Evolutionary conservation across 768 basidiomycete species (phyloP).

Genomic region (Leccinum variicolor): DNA sequence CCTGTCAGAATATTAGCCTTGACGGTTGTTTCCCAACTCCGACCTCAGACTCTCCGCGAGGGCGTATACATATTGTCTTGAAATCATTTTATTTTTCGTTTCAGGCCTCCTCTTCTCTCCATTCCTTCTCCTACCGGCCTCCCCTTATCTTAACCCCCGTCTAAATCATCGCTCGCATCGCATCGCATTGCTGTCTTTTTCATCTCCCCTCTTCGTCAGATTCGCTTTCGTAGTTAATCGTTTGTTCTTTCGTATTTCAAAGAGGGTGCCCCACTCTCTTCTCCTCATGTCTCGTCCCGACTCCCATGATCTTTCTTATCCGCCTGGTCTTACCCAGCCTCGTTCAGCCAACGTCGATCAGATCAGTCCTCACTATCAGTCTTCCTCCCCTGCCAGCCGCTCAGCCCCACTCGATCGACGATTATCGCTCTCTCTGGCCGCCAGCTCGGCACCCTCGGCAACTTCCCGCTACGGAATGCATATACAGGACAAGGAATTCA

Average conservation of each 20-base stretch:
- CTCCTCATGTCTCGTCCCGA: conserved; percentile 43
- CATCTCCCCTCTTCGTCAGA: conserved; percentile 10
- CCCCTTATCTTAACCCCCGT: conserved; percentile 30
- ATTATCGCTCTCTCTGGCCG: conserved; percentile 12
- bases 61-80: conserved; percentile 20
- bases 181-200: conserved; percentile 35
- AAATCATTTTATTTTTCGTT: conserved; percentile 26
- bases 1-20: conserved; percentile 20
- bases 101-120: conserved; percentile 19
- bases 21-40: conserved; percentile 30
- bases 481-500: conserved; percentile 37
- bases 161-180: conserved; percentile 30
- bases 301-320: conserved; percentile 38
- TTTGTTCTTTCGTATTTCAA: conserved; percentile 25
- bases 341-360: conserved; percentile 32
- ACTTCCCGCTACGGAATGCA: conserved; percentile 35
- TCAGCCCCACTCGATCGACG: conserved; percentile 23
- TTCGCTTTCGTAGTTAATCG: conserved; percentile 32
- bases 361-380: conserved; percentile 7
- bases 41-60: conserved; percentile 31
- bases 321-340: conserved; percentile 27
- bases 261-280: conserved; percentile 9
- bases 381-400: conserved; percentile 10
- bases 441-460: conserved; percentile 26
- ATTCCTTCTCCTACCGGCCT: conserved; percentile 4